Base-by-base conservation (phyloP, 352 stramenopile genomes). In the Phytophthora fragariae region DNA sequence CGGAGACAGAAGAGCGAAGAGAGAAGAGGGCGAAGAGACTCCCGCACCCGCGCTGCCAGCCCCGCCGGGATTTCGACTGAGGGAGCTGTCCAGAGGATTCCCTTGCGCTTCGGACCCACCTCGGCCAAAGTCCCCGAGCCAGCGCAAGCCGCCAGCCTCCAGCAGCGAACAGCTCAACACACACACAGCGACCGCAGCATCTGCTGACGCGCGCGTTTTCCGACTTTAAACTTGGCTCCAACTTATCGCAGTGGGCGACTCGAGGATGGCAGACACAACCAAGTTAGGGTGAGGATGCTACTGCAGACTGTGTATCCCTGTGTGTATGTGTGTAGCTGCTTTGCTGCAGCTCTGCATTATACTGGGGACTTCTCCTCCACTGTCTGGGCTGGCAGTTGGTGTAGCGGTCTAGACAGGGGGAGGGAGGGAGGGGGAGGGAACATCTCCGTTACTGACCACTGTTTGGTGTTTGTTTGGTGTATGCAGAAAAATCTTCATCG, bases 401-500 rank as follows among this genome's bases (percentile, higher is more conserved):
- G 35, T n/a, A 47, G 17, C 9, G 41, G 31, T 50, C 15, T 24
- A 57, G 57, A 12, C 31, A 19, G 63, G n/a, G 24, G 44, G 6
- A 21, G 12, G 15, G 35, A 35, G n/a, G n/a, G n/a, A 41, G 17
- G 49, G 41, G 47, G 53, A 65, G 55, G 19, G n/a, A 49, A n/a
- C 4, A 8, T 50, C 17, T 33, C 5, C n/a, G 33, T 59, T 24
- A 65, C 44, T 71, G 46, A 73, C 54, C 52, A 61, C 54, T 72
- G 47, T 55, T 62, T 12, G 17, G 39, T 41, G 47, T 78, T 7
- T 49, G 41, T 49, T 80, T 64, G 46, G 46, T 80, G 37, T 74
- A 52, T 73, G 33, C 56, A 97, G 90, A 50, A 97, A 97, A 92
- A 97, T 97, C 76, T 97, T 97, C 80, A 97, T 97, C 61, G 90